Base-by-base conservation (phyloP, 2,329 filamentous ascomycete species). In the Fusarium tanahbumbuense region DNA sequence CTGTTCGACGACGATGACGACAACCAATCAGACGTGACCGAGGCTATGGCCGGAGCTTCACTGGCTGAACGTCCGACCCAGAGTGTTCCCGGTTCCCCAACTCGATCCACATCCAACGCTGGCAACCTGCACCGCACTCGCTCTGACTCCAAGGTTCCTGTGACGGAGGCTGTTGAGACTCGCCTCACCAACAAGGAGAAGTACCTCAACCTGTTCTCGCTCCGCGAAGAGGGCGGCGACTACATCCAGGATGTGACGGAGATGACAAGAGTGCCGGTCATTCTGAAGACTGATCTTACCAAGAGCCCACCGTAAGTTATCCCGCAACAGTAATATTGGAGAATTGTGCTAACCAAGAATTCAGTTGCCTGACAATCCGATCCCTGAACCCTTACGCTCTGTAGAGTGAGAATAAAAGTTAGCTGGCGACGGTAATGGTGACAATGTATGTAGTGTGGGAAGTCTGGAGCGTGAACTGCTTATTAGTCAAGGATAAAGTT, bases 161-260 rank as follows among this genome's bases (percentile, higher is more conserved):
- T 91, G 42, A 84, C 85, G 23, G 92, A 96, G 73, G 88, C 89
- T 56, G 88, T 91, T 8, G 94, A 97, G 83, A 87, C 89, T 60
- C 93, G 94, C 78, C 83, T 96, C 79, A 93, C 87, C 71, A 93
- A 96, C 84, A 98, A 97, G 87, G 94, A 98, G 85, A 98, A 97
- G 84, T 99, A 98, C 81, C 82, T 97, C 69, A 93, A 91, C 79
- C 85, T 96, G 71, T 98, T 98, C 85, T 90, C 91, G 74, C 86
- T 99, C 73, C 88, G 96, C 55, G 95, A 99, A 81, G 93, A 97
- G 82, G 92, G 92, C 74, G 95, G 95, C 71, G 93, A 98, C 75
- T 97, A 97, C 84, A 98, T 99, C 77, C 96, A 99, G 83, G 96
- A 99, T 81, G 94, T 99, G 72, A 94, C 91, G 61, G 96, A 99